These are phyloP conservation scores for Solanum infundibuliforme DNA, from an alignment of 257 asterid species.

Conservation along the genomic window DNA sequence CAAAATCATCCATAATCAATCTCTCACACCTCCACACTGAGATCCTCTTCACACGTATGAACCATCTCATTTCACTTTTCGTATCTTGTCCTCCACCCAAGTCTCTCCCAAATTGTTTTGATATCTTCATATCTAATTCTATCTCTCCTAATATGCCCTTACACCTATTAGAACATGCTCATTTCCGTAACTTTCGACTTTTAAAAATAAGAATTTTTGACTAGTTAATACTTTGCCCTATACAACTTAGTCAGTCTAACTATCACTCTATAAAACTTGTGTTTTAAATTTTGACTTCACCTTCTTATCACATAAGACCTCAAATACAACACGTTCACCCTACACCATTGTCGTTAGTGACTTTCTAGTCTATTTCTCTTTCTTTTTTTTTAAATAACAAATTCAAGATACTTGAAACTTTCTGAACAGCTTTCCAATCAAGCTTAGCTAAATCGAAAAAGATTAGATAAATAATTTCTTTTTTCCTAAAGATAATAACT, in stretches of 20 bases:
- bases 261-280: no score
- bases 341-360: not conserved
- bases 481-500: not conserved
- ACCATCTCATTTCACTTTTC: not conserved
- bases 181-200: not conserved
- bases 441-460: not conserved
- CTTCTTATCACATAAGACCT: not conserved
- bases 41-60: not conserved
- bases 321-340: not conserved
- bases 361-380: not conserved
- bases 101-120: not conserved
- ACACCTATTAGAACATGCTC: not conserved
- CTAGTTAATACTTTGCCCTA: not conserved
- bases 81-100: not conserved
- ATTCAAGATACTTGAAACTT: not conserved
- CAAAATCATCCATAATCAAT: not conserved
- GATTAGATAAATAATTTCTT: no score
- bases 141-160: not conserved
- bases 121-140: not conserved
- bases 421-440: rapidly evolving
- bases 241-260: not conserved
- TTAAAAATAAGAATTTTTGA: not conserved
- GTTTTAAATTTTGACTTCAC: not conserved
- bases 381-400: not conserved
- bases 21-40: no score